Evolutionary conservation across 331 rosid species (phyloP), one percentile per base, ranked within the genome.

Genomic region (Pyrus hybrid): DNA sequence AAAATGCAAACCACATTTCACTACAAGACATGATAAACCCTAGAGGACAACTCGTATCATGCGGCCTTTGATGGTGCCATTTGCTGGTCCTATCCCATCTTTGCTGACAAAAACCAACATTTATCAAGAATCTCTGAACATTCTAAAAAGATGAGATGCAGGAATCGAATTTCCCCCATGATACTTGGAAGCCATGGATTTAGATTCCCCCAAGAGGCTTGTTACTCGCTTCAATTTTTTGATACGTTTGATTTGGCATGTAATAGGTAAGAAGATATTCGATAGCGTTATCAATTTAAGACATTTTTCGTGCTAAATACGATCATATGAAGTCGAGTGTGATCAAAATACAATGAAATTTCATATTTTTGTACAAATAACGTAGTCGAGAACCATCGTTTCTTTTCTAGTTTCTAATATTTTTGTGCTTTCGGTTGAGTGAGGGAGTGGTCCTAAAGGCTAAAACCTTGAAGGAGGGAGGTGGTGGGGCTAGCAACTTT

Each of bases 351-450:
- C 16, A 43, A 0, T 3, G 47, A 3, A 11, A 0, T 41, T 41
- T 11, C 47, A 41, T 41, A 1, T 3, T 41, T 41, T 43, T 43
- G 16, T 43, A 43, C 49, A 43, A 11, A 43, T 43, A 43, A 43
- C 12, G 49, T 43, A 12, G 49, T 12, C 49, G 49, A 43, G 4
- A 43, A 43, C 49, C 16, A 43, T 43, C 49, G 5, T 43, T 43
- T 12, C 5, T 43, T 61, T 72, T 26, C 21, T 60, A 1, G 8
- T 37, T 23, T 8, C 5, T 3, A 0, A 2, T 60, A 4, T 26
- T 4, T 63, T 47, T 47, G 33, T 73, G 63, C 57, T 82, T 85
- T 82, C 47, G 68, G 77, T 82, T 71, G 49, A 37, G 82, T 66
- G 49, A 43, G 16, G 49, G 49, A 43, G 49, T 43, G 16, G 49